Percentiles rank a stretch among this genome's conserved stretches.
Conservation (phyloP, 768 basidiomycete species). For the Collybia nuda region DNA sequence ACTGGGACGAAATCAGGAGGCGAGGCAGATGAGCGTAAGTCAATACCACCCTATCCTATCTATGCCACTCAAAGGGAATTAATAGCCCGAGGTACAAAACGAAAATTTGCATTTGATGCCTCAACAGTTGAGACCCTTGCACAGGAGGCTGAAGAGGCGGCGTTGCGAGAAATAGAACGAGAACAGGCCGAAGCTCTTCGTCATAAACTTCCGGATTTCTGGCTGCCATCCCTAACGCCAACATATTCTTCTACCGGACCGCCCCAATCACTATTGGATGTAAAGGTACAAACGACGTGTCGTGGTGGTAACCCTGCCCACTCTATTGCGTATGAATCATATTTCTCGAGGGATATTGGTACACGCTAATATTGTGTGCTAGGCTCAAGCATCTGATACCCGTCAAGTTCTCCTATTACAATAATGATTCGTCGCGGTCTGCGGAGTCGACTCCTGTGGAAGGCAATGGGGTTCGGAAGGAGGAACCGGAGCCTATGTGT, state of each 20-base stretch:
- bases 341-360: background rate
- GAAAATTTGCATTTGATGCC: constrained; percentile 84
- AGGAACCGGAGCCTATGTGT: constrained; percentile 72
- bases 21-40: constrained; percentile 33
- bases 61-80: background rate
- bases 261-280: constrained; percentile 68
- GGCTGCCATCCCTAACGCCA: constrained; percentile 93
- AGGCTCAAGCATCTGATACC: constrained; percentile 84
- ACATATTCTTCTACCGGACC: constrained; percentile 64
- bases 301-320: constrained; percentile 80
- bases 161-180: constrained; percentile 75
- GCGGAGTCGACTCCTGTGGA: constrained; percentile 35
- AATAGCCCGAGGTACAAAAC: constrained; percentile 65
- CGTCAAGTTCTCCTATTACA: constrained; percentile 72
- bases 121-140: constrained; percentile 69
- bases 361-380: constrained; percentile 5
- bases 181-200: constrained; percentile 86
- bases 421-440: constrained; percentile 33
- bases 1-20: constrained; percentile 38
- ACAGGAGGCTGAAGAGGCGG: constrained; percentile 85
- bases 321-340: constrained; percentile 61
- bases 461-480: constrained; percentile 35
- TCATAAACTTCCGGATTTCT: constrained; percentile 93
- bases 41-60: background rate
- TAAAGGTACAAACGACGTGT: constrained; percentile 89